Evolutionary conservation across 1,139 yeast species (phyloP), one percentile per base, ranked within the genome.

Genomic region (Lodderomyces metapsilosis): DNA sequence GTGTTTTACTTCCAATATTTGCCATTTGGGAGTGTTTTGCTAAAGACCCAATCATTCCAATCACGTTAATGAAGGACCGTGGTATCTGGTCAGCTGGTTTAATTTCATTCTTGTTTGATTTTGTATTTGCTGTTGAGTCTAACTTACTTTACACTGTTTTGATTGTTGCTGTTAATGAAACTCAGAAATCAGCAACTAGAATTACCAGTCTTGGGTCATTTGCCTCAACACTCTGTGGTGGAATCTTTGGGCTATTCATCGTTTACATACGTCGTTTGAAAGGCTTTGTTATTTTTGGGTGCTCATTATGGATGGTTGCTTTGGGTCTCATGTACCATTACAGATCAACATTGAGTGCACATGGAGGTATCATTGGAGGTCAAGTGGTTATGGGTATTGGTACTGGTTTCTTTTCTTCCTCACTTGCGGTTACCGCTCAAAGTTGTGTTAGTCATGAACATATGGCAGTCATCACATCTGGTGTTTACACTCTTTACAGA

Each of bases 331-430:
- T 66, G 49, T 54, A 54, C 40, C 64, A 65, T 45, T 68, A 44
- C 50, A 59, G 74, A 57, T 59, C 66, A 18, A 60, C 62, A 32
- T 50, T 52, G 24, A 40, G 41, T 40, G 59, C 70, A 4, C 56
- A 54, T 30, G 45, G 57, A 16, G 74, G 73, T 50, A 59, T 66
- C 36, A 62, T 66, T 49, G 72, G 64, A 20, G 70, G 62, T 37
- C 48, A 58, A 40, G 52, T 59, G 39, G 48, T 68, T 21, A 42
- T 66, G 49, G 74, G 74, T 42, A 54, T 66, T 36, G 73, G 72
- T 47, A 62, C 69, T 18, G 60, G 63, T 11, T 66, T 68, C 54
- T 65, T 68, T 51, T 50, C 68, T 13, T 65, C 66, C 48, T 62
- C 69, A 22, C 54, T 64, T 38, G 60, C 54, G 41, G 68, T 66